Conservation (phyloP, 208 protist genomes). For the Histomonas meleagridis region DNA sequence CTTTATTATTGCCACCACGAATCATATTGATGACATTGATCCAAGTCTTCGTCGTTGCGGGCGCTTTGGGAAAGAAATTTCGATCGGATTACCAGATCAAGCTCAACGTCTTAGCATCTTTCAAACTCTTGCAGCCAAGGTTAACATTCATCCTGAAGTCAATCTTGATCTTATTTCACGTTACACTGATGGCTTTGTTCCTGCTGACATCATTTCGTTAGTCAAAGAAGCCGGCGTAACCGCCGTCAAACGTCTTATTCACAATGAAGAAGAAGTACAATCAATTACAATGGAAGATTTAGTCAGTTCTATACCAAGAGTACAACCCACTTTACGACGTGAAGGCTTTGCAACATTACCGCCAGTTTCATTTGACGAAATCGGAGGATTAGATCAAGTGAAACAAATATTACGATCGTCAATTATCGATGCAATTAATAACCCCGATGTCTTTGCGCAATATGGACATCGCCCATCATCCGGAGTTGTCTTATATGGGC, state of each 20-base stretch:
- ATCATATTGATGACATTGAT: conserved; percentile 5
- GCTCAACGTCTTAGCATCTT: conserved; percentile 5
- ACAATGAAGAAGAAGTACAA: background rate
- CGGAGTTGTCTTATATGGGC: conserved; percentile 41
- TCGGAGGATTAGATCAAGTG: conserved; percentile 38
- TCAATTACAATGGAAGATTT: background rate
- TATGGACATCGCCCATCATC: conserved; percentile 5
- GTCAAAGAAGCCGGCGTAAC: background rate
- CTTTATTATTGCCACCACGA: conserved; percentile 33
- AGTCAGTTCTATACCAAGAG: background rate
- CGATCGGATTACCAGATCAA: conserved; percentile 9
- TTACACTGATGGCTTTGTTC: background rate
- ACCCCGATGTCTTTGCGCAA: background rate
- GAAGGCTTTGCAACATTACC: background rate
- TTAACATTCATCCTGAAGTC: background rate
- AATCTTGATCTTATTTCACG: background rate
- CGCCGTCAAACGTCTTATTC: background rate
- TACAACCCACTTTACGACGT: background rate
- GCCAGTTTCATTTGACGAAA: conserved; percentile 20
- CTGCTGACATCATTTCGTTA: background rate
- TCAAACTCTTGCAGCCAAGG: background rate
- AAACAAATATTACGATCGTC: conserved; percentile 17
- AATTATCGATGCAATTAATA: conserved; percentile 20
- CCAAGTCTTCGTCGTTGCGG: background rate
- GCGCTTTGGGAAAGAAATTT: conserved; percentile 38